These are phyloP conservation scores for Apiosordaria backusii DNA, from an alignment of 495 filamentous ascomycete genomes.

Conservation along the genomic window DNA sequence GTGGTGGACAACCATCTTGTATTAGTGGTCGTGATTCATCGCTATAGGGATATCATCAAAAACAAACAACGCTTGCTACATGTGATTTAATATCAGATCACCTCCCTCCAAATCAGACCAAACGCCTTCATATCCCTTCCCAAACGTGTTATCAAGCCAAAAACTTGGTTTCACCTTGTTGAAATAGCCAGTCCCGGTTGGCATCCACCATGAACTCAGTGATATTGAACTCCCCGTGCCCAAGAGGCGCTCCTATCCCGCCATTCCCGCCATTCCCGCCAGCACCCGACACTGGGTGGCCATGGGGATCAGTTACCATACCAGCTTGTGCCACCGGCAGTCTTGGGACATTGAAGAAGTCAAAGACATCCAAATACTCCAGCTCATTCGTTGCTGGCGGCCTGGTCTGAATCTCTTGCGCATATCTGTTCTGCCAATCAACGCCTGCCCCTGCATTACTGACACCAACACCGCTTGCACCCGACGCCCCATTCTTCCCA, in stretches of 20 bases:
- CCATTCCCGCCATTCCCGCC: slow-evolving; percentile 4
- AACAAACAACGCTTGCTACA: not conserved
- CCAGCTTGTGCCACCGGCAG: slow-evolving; percentile 48
- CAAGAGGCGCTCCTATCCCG: slow-evolving; percentile 3
- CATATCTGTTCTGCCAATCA: slow-evolving; percentile 34
- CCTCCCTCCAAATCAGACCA: not conserved
- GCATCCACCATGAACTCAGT: slow-evolving; percentile 64
- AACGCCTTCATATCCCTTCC: not conserved
- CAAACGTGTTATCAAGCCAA: slow-evolving; percentile 12
- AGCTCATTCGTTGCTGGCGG: slow-evolving; percentile 76
- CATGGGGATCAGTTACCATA: not conserved
- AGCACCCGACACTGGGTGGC: not conserved
- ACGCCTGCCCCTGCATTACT: slow-evolving; percentile 24
- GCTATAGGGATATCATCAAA: slow-evolving; percentile 13
- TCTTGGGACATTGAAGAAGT: slow-evolving; percentile 86
- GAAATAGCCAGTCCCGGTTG: slow-evolving; percentile 60
- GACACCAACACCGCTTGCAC: slow-evolving; percentile 12
- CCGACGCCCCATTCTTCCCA: slow-evolving; percentile 4
- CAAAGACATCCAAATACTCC: slow-evolving; percentile 89
- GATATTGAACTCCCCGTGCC: slow-evolving; percentile 54
- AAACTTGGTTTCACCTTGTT: slow-evolving; percentile 36
- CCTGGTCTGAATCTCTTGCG: slow-evolving; percentile 46
- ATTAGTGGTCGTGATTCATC: not conserved
- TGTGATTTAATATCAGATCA: not conserved
- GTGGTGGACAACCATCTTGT: not conserved